Evolutionary conservation across 352 stramenopile genomes (phyloP).

Genomic region (Globisporangium splendens): DNA sequence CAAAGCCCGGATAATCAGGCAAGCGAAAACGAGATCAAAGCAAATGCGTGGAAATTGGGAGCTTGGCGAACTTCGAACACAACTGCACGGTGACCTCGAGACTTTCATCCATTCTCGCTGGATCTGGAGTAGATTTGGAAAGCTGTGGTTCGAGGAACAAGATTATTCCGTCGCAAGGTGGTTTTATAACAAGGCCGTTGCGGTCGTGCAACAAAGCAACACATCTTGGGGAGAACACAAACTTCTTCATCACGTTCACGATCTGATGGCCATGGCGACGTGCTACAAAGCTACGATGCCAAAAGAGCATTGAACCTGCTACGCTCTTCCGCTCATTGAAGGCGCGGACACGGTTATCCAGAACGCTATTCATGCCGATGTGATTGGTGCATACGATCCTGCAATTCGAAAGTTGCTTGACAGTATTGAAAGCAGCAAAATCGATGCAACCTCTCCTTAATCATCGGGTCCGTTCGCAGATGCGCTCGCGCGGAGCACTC

Average conservation of each 20-base stretch:
- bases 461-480: constrained; percentile 17
- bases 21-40: neutral
- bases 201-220: neutral
- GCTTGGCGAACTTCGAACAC: constrained; percentile 26
- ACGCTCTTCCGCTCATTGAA: constrained; percentile 13
- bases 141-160: constrained; percentile 33
- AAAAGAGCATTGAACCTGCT: constrained; percentile 12
- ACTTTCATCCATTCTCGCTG: constrained; percentile 40
- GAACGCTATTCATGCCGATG: neutral
- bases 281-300: constrained; percentile 40
- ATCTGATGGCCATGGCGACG: constrained; percentile 30
- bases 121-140: constrained; percentile 59
- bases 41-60: constrained; percentile 42
- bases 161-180: constrained; percentile 43
- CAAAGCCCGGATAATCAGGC: neutral
- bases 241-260: constrained; percentile 4
- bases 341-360: constrained; percentile 12
- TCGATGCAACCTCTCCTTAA: constrained; percentile 18
- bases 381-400: neutral
- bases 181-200: constrained; percentile 35
- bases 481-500: constrained; percentile 29
- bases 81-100: constrained; percentile 52
- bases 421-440: constrained; percentile 3
- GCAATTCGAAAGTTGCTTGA: constrained; percentile 1
- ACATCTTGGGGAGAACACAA: neutral